Percentiles rank a stretch among this genome's conserved stretches.
Conservation (phyloP, 1,284 basidiomycete genomes). For the Sporisorium sorghi region DNA sequence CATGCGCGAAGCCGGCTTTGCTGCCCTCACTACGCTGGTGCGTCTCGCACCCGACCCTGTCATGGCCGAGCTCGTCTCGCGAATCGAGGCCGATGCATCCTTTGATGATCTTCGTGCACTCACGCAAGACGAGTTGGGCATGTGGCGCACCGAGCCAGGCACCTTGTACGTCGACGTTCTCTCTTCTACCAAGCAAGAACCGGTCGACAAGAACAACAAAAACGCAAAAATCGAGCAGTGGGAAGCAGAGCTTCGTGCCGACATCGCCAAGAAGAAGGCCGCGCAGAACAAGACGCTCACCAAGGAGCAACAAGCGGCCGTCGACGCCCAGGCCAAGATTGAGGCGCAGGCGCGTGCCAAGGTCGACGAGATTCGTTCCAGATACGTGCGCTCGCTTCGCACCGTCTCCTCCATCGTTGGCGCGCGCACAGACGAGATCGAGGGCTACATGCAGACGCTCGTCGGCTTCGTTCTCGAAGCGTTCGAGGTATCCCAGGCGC, state of each 20-base stretch:
- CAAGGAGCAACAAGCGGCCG: conserved; percentile 60
- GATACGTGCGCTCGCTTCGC: conserved; percentile 48
- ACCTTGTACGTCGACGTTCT: conserved; percentile 64
- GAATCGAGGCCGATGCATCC: conserved; percentile 49
- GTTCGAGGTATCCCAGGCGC: conserved; percentile 45
- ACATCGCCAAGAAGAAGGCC: conserved; percentile 67
- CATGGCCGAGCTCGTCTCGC: conserved; percentile 52
- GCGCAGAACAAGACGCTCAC: conserved; percentile 60
- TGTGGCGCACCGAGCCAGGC: conserved; percentile 62
- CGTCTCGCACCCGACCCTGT: conserved; percentile 59
- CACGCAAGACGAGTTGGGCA: conserved; percentile 60
- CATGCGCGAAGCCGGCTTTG: conserved; percentile 55
- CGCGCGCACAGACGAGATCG: conserved; percentile 51
- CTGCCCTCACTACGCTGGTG: conserved; percentile 58
- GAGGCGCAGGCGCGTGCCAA: conserved; percentile 57
- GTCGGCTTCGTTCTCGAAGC: conserved; percentile 43
- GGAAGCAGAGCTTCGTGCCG: conserved; percentile 67
- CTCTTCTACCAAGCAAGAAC: conserved; percentile 43
- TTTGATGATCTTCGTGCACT: conserved; percentile 50
- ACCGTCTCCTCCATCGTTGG: conserved; percentile 51
- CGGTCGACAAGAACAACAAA: conserved; percentile 52
- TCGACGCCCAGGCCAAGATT: conserved; percentile 62
- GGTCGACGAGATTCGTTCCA: conserved; percentile 48
- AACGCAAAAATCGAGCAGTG: conserved; percentile 64
- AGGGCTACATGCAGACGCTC: conserved; percentile 54